These are phyloP conservation scores for Lindgomyces ingoldianus DNA, from an alignment of 495 filamentous ascomycete genomes.

Conservation along the genomic window DNA sequence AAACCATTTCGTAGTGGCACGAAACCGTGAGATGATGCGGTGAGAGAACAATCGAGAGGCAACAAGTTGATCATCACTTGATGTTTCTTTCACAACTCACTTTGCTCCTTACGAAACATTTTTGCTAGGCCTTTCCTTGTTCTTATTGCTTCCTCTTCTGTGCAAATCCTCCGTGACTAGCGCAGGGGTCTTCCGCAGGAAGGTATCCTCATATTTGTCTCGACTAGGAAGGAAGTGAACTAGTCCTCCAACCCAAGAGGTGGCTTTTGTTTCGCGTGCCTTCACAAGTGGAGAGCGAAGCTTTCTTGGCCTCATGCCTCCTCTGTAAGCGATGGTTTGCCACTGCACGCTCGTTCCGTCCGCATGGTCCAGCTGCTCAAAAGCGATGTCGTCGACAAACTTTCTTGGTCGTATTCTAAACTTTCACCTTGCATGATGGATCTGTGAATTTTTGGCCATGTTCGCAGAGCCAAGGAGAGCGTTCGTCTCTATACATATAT, in stretches of 20 bases:
- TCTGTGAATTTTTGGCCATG: background rate
- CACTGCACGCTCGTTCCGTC: too few species aligned
- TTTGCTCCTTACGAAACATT: too few species aligned
- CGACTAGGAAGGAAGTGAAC: background rate
- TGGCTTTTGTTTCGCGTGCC: background rate
- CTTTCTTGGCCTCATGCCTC: background rate
- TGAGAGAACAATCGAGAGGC: background rate
- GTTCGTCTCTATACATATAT: background rate
- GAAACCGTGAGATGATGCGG: background rate
- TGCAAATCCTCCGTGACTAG: background rate
- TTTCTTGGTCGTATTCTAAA: background rate
- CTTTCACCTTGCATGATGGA: constrained; percentile 2
- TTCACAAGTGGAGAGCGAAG: too few species aligned
- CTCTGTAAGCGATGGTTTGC: background rate
- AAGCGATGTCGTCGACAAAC: too few species aligned
- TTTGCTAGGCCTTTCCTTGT: background rate
- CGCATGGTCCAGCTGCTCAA: background rate
- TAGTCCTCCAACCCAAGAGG: background rate
- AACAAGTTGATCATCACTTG: background rate
- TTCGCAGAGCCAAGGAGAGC: background rate
- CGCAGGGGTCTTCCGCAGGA: constrained; percentile 6
- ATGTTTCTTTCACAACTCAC: background rate
- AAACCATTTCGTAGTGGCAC: background rate
- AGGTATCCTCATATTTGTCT: background rate
- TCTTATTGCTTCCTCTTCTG: background rate